phyloP scores from a whole-genome alignment of 148 eudicot species.

The Talinum fruticosum region DNA sequence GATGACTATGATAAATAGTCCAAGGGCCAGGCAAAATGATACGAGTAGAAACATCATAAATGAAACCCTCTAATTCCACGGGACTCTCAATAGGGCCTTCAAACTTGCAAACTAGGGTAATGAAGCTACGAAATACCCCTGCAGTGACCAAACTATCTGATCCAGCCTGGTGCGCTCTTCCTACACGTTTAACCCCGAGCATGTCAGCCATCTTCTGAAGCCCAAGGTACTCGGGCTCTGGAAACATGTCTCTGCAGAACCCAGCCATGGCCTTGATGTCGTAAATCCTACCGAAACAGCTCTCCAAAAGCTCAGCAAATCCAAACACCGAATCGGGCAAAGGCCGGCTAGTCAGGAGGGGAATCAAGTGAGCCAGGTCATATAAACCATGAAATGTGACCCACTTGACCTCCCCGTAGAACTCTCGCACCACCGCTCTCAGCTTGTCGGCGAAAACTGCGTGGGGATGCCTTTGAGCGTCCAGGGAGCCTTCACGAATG shows the following conservation, averaged over 20 bases:
- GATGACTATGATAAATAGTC: no score
- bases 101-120: background rate
- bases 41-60: background rate
- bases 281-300: background rate
- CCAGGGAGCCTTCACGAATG: background rate
- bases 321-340: background rate
- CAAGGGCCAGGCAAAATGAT: no score
- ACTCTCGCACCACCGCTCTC: background rate
- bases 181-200: background rate
- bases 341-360: background rate
- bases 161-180: conserved; percentile 1
- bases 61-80: background rate
- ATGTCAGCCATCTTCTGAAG: background rate
- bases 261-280: background rate
- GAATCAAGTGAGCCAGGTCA: background rate
- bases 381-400: conserved; percentile 7
- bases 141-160: conserved; percentile 12
- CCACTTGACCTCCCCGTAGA: background rate
- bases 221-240: background rate
- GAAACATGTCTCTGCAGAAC: background rate
- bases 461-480: background rate
- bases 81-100: background rate
- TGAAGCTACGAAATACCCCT: background rate
- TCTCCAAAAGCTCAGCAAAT: background rate
- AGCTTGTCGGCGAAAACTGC: background rate